Evolutionary conservation across 352 stramenopile genomes (phyloP).

Genomic region (Phytophthora meadii): DNA sequence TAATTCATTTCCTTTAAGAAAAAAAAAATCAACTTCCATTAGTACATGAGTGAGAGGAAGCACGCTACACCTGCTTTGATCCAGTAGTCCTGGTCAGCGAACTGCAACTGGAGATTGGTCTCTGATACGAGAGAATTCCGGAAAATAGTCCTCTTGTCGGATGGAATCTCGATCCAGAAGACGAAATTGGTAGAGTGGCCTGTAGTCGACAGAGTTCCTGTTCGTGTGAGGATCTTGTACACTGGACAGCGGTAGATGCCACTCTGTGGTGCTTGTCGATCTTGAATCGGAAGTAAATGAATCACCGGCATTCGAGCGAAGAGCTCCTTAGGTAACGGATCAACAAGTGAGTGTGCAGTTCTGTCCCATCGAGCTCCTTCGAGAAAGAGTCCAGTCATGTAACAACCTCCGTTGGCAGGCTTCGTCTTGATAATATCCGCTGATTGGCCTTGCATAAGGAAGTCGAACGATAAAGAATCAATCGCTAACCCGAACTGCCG

Average conservation of each 20-base stretch:
- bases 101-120: slow-evolving; percentile 91
- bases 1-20: slow-evolving; percentile 1
- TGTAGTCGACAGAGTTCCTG: slow-evolving; percentile 94
- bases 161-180: slow-evolving; percentile 96
- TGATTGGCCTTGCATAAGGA: slow-evolving; percentile 77
- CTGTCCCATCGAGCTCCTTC: slow-evolving; percentile 93
- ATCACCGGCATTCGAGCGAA: slow-evolving; percentile 93
- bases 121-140: slow-evolving; percentile 93
- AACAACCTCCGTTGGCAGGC: slow-evolving; percentile 83
- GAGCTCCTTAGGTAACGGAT: slow-evolving; percentile 92
- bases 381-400: slow-evolving; percentile 92
- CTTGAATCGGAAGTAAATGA: slow-evolving; percentile 83
- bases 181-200: slow-evolving; percentile 98
- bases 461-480: slow-evolving; percentile 92
- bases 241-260: slow-evolving; percentile 94
- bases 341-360: slow-evolving; percentile 72
- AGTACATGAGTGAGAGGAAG: slow-evolving; percentile 95
- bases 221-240: slow-evolving; percentile 95
- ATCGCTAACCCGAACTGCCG: slow-evolving; percentile 90
- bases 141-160: slow-evolving; percentile 76
- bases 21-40: slow-evolving; percentile 3
- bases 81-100: slow-evolving; percentile 94
- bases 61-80: slow-evolving; percentile 96
- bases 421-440: slow-evolving; percentile 60
- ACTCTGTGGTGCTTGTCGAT: slow-evolving; percentile 77